Base-by-base conservation (phyloP, 768 basidiomycete species). In the Tulasnella sp. region DNA sequence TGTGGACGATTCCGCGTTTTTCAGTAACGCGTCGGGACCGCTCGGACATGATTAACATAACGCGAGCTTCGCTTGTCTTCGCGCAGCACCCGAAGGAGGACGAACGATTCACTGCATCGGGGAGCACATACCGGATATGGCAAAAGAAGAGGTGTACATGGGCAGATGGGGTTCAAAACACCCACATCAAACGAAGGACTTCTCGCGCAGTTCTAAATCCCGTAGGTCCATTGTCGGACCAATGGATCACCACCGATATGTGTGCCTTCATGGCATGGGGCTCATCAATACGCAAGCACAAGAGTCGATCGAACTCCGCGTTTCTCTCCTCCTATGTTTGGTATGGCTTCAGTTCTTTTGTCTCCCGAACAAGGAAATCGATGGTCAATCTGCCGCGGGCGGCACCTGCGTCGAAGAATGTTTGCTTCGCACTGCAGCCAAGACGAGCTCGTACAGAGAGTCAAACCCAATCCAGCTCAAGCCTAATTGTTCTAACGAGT, bases 1-100 rank as follows among this genome's bases (percentile, higher is more conserved):
- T 26, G 32, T 29, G 61, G 51, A 51, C 61, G 26, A 35, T 29
- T 26, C 61, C 61, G 61, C 61, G 32, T 67, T 67, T 26, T 29
- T 9, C 26, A 67, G 26, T 10, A 67, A 15, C 29, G 4, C 26
- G 23, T 67, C 61, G 61, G 61, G 61, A 67, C 61, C 61, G 61
- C 61, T 67, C 61, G 61, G 61, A 67, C 61, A 67, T 35, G 26
- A 67, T 67, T 67, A 67, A 67, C 26, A 67, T 51, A 51, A 51
- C 20, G 5, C 51, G n/a, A 15, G 1, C 44, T 44, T 44, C 44
- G 44, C 44, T 44, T n/a, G 51, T 51, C 51, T 51, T 51, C 51
- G n/a, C 51, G 51, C 51, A 51, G 51, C 51, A 51, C 51, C 51
- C 23, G 51, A n/a, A 51, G 20, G 20, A 51, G 44, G 20, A 51